Evolutionary conservation across 352 stramenopile genomes (phyloP).

Genomic region (Phytopythium kandeliae): DNA sequence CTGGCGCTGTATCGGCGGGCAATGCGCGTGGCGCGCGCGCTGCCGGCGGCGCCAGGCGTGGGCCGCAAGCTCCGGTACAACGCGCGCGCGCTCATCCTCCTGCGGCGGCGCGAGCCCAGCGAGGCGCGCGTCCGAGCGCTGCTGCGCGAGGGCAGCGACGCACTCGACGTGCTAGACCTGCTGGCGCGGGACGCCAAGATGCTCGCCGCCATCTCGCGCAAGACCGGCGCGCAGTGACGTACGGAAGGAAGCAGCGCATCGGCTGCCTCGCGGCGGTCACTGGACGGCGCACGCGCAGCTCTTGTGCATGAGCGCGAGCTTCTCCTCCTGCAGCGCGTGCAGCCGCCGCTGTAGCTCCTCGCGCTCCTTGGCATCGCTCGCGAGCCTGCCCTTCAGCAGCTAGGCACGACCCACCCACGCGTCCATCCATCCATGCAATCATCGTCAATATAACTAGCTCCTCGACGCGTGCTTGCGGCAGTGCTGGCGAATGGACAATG

Average conservation of each 20-base stretch:
- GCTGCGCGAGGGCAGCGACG: slow-evolving; percentile 45
- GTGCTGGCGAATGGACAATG: background rate
- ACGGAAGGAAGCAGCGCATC: background rate
- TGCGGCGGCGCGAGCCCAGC: slow-evolving; percentile 49
- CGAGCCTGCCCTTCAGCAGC: slow-evolving; percentile 40
- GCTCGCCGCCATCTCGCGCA: slow-evolving; percentile 54
- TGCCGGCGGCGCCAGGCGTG: slow-evolving; percentile 56
- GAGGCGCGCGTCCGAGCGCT: slow-evolving; percentile 27
- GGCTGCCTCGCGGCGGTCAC: too few relatives aligned
- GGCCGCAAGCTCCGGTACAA: slow-evolving; percentile 73
- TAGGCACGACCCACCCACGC: slow-evolving; percentile 6
- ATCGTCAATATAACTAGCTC: too few relatives aligned
- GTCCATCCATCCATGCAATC: too few relatives aligned
- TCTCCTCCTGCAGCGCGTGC: slow-evolving; percentile 47
- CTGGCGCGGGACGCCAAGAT: slow-evolving; percentile 36
- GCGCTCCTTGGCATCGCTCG: slow-evolving; percentile 40
- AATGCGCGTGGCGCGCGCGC: slow-evolving; percentile 38
- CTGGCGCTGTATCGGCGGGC: slow-evolving; percentile 55
- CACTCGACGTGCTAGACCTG: slow-evolving; percentile 54
- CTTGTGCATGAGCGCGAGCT: slow-evolving; percentile 47
- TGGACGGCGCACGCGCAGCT: slow-evolving; percentile 47
- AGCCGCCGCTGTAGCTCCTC: slow-evolving; percentile 51
- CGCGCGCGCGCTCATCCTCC: slow-evolving; percentile 55
- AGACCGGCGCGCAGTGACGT: slow-evolving; percentile 14
- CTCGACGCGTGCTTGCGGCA: too few relatives aligned